Base-by-base conservation (phyloP, 2,329 filamentous ascomycete species). In the Alternaria sp. region DNA sequence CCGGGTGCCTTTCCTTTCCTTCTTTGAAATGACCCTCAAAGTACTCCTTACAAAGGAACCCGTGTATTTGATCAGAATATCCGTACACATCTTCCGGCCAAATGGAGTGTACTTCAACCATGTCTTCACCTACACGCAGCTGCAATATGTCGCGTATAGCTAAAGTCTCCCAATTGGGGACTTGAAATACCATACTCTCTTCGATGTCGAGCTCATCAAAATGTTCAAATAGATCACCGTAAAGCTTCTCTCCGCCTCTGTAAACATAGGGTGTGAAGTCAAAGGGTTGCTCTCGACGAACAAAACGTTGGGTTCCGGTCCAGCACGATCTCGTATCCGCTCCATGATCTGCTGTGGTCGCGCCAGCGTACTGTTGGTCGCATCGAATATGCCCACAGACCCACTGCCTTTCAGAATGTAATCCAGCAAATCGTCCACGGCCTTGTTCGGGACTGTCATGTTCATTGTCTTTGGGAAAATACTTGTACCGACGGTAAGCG, bases 371-470 rank as follows among this genome's bases (percentile, higher is more conserved):
- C 94, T 97, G 82, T 99, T 99, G 8, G 95, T 99, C 8, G 95
- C 95, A 80, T 99, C 95, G 12, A 99, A 87, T 65, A 99, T 98
- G 38, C 95, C 95, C 10, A 98, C 92, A 30, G 93, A 92, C 48
- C 95, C 95, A 28, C 91, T 92, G 55, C 89, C 85, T 25, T 89
- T 84, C 34, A 98, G 83, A 11, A 99, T 89, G 78, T 97, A 99
- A 70, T 97, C 91, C 48, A 99, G 81, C 9, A 98, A 84, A 75
- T 99, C 95, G 71, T 99, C 92, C 52, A 98, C 11, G 32, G 12
- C 32, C 32, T 14, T 14, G 5, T 5, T 36, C 32, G 32, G 2
- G 32, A 32, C 11, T 1, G 1, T 12, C 30, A 10, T 32, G 30
- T 12, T 32, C 4, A 4, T 4, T 4, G 11, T 27, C 7, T 32